Evolutionary conservation across 257 asterid species (phyloP).

Genomic region (Fraxinus americana): DNA sequence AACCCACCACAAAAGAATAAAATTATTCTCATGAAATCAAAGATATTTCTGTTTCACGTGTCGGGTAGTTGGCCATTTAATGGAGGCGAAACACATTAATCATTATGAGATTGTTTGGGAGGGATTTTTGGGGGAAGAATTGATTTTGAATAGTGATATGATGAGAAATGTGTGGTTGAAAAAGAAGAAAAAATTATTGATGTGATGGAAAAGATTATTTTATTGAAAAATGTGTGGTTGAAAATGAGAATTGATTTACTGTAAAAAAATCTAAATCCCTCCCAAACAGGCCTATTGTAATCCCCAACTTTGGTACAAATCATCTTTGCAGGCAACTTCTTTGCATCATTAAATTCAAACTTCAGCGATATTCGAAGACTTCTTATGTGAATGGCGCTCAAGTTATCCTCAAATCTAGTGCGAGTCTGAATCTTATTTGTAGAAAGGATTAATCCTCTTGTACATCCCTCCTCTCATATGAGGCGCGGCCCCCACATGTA

Average conservation of each 20-base stretch:
- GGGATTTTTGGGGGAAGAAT: no score
- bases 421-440: background rate
- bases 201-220: no score
- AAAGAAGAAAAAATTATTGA: no score
- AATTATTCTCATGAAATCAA: background rate
- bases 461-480: no score
- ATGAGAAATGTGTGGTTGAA: no score
- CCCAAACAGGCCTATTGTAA: background rate
- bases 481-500: no score
- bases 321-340: slow-evolving; percentile 63
- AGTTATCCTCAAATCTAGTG: slow-evolving; percentile 8
- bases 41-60: no score
- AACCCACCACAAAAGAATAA: background rate
- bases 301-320: slow-evolving; percentile 6
- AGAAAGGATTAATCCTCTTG: no score
- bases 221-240: no score
- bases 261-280: no score
- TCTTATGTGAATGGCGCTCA: slow-evolving; percentile 52
- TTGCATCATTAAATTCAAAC: slow-evolving; percentile 64
- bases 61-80: background rate
- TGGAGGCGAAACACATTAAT: background rate
- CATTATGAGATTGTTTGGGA: background rate
- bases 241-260: no score
- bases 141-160: no score
- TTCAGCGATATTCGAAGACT: slow-evolving; percentile 79